phyloP scores from a whole-genome alignment of 306 rosid species.

The Cicer yamashitae region DNA sequence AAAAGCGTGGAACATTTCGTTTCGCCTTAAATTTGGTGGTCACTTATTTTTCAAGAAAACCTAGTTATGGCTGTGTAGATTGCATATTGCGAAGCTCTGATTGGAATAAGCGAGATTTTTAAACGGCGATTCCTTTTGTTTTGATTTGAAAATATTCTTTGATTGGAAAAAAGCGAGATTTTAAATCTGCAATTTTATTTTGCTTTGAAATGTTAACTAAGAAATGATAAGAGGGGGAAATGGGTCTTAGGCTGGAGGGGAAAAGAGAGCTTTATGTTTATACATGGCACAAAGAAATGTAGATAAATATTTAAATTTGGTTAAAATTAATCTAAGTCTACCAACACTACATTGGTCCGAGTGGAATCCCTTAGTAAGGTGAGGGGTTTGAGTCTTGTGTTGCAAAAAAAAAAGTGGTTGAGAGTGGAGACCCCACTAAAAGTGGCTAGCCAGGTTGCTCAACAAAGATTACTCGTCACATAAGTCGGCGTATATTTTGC shows the following conservation, averaged over 20 bases:
- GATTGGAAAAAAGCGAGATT: slow-evolving; percentile 18
- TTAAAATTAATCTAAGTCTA: slow-evolving; percentile 7
- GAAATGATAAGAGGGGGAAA: not conserved
- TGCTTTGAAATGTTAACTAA: not conserved
- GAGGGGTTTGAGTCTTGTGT: not conserved
- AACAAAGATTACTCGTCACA: not conserved
- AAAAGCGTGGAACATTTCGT: not conserved
- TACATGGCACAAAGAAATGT: not conserved
- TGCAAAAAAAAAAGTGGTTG: not conserved
- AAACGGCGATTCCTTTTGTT: slow-evolving; percentile 1
- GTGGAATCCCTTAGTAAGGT: not conserved
- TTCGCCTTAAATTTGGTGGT: not conserved
- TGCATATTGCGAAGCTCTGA: slow-evolving; percentile 14
- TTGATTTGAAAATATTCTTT: not conserved
- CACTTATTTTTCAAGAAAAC: slow-evolving; percentile 3
- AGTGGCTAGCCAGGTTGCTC: not conserved
- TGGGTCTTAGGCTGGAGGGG: not conserved
- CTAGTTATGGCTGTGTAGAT: slow-evolving; percentile 9
- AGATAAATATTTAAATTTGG: not conserved
- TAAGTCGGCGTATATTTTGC: not conserved
- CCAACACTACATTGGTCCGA: not conserved
- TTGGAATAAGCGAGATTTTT: not conserved
- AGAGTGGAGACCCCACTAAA: not conserved
- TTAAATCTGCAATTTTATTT: slow-evolving; percentile 1
- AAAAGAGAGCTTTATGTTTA: not conserved